phyloP scores from a whole-genome alignment of 805 yeast genomes.

The Phaffomyces antillensis region DNA sequence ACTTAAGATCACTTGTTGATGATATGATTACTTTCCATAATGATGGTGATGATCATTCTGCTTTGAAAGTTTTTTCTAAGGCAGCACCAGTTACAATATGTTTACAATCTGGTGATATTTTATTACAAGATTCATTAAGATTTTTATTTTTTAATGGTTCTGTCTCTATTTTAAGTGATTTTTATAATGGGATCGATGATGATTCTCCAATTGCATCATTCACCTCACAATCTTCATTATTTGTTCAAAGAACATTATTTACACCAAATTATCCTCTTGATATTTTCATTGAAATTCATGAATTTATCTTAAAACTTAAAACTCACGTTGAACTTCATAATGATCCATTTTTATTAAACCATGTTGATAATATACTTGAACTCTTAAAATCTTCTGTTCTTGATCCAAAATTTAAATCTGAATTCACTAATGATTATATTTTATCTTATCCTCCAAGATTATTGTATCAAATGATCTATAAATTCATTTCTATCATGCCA shows the following conservation, averaged over 20 bases:
- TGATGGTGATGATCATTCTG: slow-evolving; percentile 4
- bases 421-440: slow-evolving; percentile 6
- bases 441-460: slow-evolving; percentile 13
- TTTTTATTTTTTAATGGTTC: slow-evolving; percentile 16
- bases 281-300: slow-evolving; percentile 14
- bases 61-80: slow-evolving; percentile 1
- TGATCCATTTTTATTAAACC: slow-evolving; percentile 7
- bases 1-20: slow-evolving; percentile 8
- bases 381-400: slow-evolving; percentile 8
- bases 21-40: slow-evolving; percentile 10
- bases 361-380: slow-evolving; percentile 4
- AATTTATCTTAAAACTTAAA: slow-evolving; percentile 9
- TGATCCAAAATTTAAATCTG: background rate
- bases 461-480: slow-evolving; percentile 10
- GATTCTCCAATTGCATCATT: slow-evolving; percentile 14
- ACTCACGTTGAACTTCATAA: slow-evolving; percentile 4
- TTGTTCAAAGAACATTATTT: slow-evolving; percentile 10
- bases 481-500: slow-evolving; percentile 16
- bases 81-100: slow-evolving; percentile 10
- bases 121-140: slow-evolving; percentile 5
- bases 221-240: slow-evolving; percentile 3
- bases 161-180: slow-evolving; percentile 9
- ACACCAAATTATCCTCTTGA: slow-evolving; percentile 15
- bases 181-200: slow-evolving; percentile 9
- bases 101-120: slow-evolving; percentile 14